Evolutionary conservation across 768 basidiomycete species (phyloP), one percentile per base, ranked within the genome.

Genomic region (Leccinum rimulosum): DNA sequence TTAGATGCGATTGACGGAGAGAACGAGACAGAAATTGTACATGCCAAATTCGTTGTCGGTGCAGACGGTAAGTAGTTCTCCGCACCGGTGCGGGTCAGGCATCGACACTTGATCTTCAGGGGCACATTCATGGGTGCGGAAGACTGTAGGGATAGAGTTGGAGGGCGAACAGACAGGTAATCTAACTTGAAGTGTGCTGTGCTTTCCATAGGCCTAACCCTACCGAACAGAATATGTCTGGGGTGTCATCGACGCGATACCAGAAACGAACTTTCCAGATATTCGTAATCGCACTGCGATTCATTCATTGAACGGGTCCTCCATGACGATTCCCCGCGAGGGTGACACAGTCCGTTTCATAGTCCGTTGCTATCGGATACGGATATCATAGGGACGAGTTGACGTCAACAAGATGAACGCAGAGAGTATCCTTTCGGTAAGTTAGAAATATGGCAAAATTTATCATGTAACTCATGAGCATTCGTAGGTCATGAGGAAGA

Each of bases 201-300:
- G 4, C 33, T 55, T 59, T 7, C 43, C 25, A 33, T 8, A 30
- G 33, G 15, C 11, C 45, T 59, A 10, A 62, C 45, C 3, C 30
- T 55, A 31, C 14, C 17, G 17, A 50, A 80, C 77, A 74, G 86
- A 92, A 55, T 87, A 82, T 58, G 79, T 93, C 19, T 94, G 92
- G 92, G 92, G 92, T 3, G 91, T 93, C 3, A 73, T 92, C n/a
- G 92, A 92, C 70, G 76, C 84, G 52, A 65, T 82, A 27, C 86
- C 86, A 0, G 80, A 85, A n/a, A 90, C 89, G 2, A 76, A 91
- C 66, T 89, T 91, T 60, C 91, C 91, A 0, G 89, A 92, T 68
- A 85, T 89, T 59, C 84, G 89, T 17, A 85, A 84, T 57, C 79
- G 77, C 62, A 76, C 76, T 52, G 84, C 75, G 0, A 82, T 91